Evolutionary conservation across 2,329 filamentous ascomycete species (phyloP).

Genomic region (Colletotrichum eremochloae): DNA sequence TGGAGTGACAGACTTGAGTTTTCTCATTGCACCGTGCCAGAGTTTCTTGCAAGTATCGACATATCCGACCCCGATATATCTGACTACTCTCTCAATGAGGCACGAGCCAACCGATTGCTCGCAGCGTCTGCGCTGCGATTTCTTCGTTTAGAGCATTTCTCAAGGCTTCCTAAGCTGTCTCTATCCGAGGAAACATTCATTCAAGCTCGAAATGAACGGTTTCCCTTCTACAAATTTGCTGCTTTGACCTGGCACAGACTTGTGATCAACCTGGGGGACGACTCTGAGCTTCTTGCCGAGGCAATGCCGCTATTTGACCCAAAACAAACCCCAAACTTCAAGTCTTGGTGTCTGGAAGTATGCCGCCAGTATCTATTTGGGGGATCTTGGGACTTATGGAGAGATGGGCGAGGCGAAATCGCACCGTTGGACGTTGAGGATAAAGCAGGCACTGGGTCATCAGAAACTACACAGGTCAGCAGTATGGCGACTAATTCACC

Average conservation of each 20-base stretch:
- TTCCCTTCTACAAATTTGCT: constrained; percentile 23
- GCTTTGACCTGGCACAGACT: constrained; percentile 11
- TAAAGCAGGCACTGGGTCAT: neutral
- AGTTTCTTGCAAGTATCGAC: constrained; percentile 7
- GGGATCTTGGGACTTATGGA: neutral
- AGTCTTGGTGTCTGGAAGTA: constrained; percentile 17
- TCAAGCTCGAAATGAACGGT: neutral
- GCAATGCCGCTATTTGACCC: constrained; percentile 11
- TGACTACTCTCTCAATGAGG: neutral
- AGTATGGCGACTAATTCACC: neutral
- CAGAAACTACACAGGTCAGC: constrained; percentile 7
- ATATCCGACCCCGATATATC: neutral
- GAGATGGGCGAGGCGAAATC: neutral
- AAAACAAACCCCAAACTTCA: constrained; percentile 7
- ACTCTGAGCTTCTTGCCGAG: neutral
- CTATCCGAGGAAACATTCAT: constrained; percentile 10
- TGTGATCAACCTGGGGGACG: neutral
- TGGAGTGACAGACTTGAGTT: neutral
- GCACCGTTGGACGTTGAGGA: too few species aligned
- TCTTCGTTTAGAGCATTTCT: neutral
- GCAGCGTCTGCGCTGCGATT: neutral
- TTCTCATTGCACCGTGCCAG: neutral
- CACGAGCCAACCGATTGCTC: neutral
- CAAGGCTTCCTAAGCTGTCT: constrained; percentile 7
- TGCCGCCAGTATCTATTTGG: constrained; percentile 5